These are phyloP conservation scores for Lentinula guzmanii DNA, from an alignment of 768 basidiomycete species.

Conservation along the genomic window DNA sequence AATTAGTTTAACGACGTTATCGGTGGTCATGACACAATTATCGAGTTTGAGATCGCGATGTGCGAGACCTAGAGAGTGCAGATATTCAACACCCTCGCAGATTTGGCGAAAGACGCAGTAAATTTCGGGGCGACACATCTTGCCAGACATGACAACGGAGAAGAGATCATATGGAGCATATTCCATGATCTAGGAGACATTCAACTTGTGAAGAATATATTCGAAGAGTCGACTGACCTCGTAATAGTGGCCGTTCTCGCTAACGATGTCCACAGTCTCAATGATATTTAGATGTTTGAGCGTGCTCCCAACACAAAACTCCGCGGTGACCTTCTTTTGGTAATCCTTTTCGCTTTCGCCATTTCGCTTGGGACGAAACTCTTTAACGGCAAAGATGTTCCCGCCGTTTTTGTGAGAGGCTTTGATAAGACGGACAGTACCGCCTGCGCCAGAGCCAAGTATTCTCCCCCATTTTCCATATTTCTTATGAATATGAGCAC, in stretches of 20 bases:
- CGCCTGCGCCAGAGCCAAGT: conserved; percentile 95
- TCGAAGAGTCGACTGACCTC: conserved; percentile 56
- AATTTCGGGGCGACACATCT: conserved; percentile 97
- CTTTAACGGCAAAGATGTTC: conserved; percentile 91
- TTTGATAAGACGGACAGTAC: conserved; percentile 95
- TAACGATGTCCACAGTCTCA: conserved; percentile 96
- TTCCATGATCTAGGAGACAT: conserved; percentile 83
- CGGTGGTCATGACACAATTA: conserved; percentile 97
- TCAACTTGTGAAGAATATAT: conserved; percentile 7
- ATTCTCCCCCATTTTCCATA: conserved; percentile 99
- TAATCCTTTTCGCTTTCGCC: conserved; percentile 96
- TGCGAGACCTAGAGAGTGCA: conserved; percentile 95
- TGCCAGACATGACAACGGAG: conserved; percentile 98
- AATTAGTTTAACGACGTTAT: conserved; percentile 96
- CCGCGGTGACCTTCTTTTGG: conserved; percentile 98
- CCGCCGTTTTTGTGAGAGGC: conserved; percentile 76
- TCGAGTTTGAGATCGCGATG: conserved; percentile 99
- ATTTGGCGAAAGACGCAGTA: conserved; percentile 99
- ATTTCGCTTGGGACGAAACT: conserved; percentile 84
- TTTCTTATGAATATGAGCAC: conserved; percentile 94
- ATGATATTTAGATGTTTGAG: conserved; percentile 96
- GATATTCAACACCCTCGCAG: conserved; percentile 95
- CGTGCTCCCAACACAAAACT: conserved; percentile 95
- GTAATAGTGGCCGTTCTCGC: conserved; percentile 96
- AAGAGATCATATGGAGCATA: conserved; percentile 98